Percentiles rank a stretch among this genome's conserved stretches.
Conservation (phyloP, 31 red algal genomes). For the Porphyra umbilicalis region DNA sequence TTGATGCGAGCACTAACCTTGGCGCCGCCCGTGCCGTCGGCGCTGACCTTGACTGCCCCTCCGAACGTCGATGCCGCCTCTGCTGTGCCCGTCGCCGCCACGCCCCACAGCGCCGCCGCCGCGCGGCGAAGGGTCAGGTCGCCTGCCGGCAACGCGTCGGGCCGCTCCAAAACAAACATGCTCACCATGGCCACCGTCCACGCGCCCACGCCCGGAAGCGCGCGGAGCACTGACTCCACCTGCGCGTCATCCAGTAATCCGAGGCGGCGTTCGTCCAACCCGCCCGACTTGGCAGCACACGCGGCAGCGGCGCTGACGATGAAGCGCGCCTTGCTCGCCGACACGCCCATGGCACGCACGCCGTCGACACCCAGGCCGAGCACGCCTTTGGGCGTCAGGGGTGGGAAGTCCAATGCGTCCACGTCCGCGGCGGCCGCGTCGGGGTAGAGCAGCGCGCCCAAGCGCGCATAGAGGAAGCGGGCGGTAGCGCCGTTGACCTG, state of each 20-base stretch:
- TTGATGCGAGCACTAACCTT: background rate
- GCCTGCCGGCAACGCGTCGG: conserved; percentile 13
- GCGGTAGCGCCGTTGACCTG: background rate
- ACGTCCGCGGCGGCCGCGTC: background rate
- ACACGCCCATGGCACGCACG: background rate
- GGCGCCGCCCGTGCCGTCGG: background rate
- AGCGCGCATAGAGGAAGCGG: background rate
- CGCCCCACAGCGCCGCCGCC: background rate
- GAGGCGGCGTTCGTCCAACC: background rate
- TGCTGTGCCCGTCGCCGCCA: background rate
- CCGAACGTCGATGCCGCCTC: background rate
- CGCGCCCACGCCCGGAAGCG: conserved; percentile 9
- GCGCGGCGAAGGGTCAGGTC: conserved; percentile 19
- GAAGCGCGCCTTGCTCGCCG: background rate
- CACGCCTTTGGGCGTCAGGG: background rate
- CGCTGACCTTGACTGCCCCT: background rate
- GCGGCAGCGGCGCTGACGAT: conserved; percentile 4
- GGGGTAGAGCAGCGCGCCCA: background rate
- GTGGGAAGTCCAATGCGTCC: background rate
- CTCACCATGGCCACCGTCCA: conserved; percentile 30
- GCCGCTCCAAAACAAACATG: conserved; percentile 17
- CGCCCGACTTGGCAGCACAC: background rate
- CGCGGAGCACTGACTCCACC: background rate
- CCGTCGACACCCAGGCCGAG: background rate
- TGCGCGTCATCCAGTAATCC: background rate